Evolutionary conservation across 2,329 filamentous ascomycete species (phyloP), one percentile per base, ranked within the genome.

Genomic region (Anthostomella pinea): DNA sequence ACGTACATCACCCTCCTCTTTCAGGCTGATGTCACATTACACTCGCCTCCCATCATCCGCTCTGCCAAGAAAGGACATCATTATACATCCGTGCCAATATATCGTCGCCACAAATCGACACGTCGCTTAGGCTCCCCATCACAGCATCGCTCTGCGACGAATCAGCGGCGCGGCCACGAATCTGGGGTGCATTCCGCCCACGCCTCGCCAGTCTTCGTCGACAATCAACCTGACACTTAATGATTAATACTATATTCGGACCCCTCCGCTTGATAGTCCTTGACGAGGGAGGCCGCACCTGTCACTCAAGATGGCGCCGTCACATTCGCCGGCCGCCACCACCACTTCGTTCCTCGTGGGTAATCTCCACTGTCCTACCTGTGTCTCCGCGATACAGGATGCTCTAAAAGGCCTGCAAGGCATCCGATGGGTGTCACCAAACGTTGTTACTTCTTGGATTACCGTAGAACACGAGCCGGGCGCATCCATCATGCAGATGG

Each of bases 291-390:
- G n/a, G n/a, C n/a, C n/a, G n/a, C n/a, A n/a, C 19, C 13, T 35
- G 25, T 27, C 27, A 27, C 42, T 28, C 38, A 37, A 36, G 38
- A 57, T 58, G 53, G 43, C 49, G 33, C 38, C 49, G 43, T 46
- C 45, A 38, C 42, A 49, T 33, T 44, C 40, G 30, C 27, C 45
- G 34, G 59, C 68, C 40, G 73, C 69, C 6, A 82, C 77, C 40
- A 75, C 70, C 9, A 82, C 77, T 2, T 81, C 77, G 21, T 79
- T 83, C 54, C 70, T 87, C 43, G 68, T 89, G 49, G 77, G 73
- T 44, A 88, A 89, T 59, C 70, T 89, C n/a, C 85, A 89, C 63
- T 88, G 85, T 64, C 80, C 83, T 10, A 85, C 83, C 42, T 89
- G 85, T 59, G 78, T 87, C 32, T 73, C 76, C 22, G 70, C 73